These are phyloP conservation scores for Carex arenaria DNA, from an alignment of 202 grass and related monocot genomes.

Conservation along the genomic window DNA sequence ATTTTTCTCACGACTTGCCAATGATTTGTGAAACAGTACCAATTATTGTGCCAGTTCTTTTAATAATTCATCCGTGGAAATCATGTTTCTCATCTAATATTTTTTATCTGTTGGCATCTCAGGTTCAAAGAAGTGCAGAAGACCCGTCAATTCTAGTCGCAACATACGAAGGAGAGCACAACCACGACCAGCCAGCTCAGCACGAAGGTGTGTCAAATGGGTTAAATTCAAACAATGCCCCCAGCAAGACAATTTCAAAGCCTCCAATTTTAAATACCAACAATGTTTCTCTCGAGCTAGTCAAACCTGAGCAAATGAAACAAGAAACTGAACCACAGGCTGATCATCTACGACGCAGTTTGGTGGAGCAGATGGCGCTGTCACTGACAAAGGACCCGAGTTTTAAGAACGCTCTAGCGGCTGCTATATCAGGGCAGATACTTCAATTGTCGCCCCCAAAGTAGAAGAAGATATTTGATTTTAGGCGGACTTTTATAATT, in stretches of 20 bases:
- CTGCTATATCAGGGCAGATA: slow-evolving; percentile 62
- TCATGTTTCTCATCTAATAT: slow-evolving; percentile 4
- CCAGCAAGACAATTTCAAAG: background rate
- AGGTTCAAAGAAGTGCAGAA: slow-evolving; percentile 83
- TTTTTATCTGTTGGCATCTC: background rate
- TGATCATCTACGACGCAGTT: slow-evolving; percentile 31
- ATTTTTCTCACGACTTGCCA: background rate
- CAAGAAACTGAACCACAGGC: background rate
- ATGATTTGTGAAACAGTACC: background rate
- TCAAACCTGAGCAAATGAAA: background rate
- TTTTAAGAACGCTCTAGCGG: slow-evolving; percentile 70
- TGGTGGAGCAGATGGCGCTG: slow-evolving; percentile 73
- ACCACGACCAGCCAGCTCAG: slow-evolving; percentile 41
- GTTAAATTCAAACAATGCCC: slow-evolving; percentile 31
- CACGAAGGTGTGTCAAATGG: slow-evolving; percentile 4
- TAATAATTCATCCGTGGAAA: background rate
- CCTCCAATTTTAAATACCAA: background rate
- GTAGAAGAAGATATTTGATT: slow-evolving; percentile 24
- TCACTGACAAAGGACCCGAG: slow-evolving; percentile 64
- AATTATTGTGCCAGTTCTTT: background rate
- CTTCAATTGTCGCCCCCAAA: slow-evolving; percentile 48
- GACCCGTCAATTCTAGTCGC: slow-evolving; percentile 58
- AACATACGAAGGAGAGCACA: slow-evolving; percentile 91
- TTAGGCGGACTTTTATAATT: background rate
- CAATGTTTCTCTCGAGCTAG: background rate